Evolutionary conservation across 208 protist genomes (phyloP).

Genomic region (Leishmania turanica): DNA sequence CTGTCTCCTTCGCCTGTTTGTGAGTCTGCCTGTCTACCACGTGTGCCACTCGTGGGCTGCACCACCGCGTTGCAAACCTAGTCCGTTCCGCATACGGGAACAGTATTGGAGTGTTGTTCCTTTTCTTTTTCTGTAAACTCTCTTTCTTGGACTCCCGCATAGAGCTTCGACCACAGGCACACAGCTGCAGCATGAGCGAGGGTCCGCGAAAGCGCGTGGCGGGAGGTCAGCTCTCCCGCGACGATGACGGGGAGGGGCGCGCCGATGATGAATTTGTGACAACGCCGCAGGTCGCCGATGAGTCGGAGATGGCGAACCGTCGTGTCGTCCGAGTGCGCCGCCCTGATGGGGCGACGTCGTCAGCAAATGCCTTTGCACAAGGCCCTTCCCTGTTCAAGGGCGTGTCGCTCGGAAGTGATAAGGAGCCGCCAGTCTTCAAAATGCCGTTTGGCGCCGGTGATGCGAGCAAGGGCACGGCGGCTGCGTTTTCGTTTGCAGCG

Average conservation of each 20-base stretch:
- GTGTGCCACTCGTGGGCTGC: background rate
- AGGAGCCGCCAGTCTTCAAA: constrained; percentile 7
- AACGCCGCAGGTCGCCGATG: constrained; percentile 54
- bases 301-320: constrained; percentile 61
- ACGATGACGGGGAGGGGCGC: constrained; percentile 37
- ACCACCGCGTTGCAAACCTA: background rate
- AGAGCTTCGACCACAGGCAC: background rate
- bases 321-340: constrained; percentile 66
- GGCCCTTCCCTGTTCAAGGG: constrained; percentile 46
- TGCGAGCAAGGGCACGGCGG: background rate
- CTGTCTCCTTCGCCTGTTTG: background rate
- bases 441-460: constrained; percentile 22
- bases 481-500: background rate
- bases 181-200: constrained; percentile 18
- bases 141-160: background rate
- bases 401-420: constrained; percentile 17
- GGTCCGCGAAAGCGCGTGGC: constrained; percentile 38
- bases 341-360: constrained; percentile 1
- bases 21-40: background rate
- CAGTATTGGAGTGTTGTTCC: background rate
- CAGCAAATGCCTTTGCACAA: constrained; percentile 2
- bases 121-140: background rate
- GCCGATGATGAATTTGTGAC: constrained; percentile 50
- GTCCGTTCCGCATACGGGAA: background rate
- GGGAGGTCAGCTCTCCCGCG: constrained; percentile 34